Evolutionary conservation across 305 asterid species (phyloP), one percentile per base, ranked within the genome.

Genomic region (Lippia alba): DNA sequence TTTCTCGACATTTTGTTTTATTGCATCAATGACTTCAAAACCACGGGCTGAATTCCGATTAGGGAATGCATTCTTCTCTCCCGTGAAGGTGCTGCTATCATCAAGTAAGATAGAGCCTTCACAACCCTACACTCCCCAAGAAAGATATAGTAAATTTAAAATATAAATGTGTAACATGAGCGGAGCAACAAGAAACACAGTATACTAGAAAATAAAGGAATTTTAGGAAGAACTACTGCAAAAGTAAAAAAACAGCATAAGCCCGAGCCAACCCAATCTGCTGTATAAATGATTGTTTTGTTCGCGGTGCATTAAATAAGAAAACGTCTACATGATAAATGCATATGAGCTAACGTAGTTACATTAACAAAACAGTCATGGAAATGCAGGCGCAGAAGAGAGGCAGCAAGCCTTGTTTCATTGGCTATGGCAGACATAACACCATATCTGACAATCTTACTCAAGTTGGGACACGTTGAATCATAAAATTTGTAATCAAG

Each of bases 321-420:
- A 55, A 16, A 24, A 50, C 54, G 20, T n/a, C 34, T 46, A 30
- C 36, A 69, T 19, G 9, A 46, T 17, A 34, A 9, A 50, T 19
- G 53, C n/a, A 59, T 55, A 19, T 1, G 33, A 41, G 56, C 19
- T n/a, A 44, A 40, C 18, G 20, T 50, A 36, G 11, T 74, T 86
- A 90, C 95, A 58, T 82, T 66, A 55, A 89, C 90, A 70, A 90
- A 86, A 64, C 95, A 90, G 84, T 90, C 96, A 33, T 90, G 96
- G 81, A 90, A 90, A 74, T 87, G 92, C 8, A 90, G 72, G 59
- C 96, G 94, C 34, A 90, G 81, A 69, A 90, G 76, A 74, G 96
- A 88, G 62, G 92, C 94, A 24, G 97, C 96, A 70, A 88, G 74
- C 81, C 97, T 87, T 10, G 96, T 83, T 61, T 90, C 97, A 57